These are phyloP conservation scores for Rhizopus stolonifer DNA, from an alignment of 371 early-diverging fungal species.

Conservation along the genomic window DNA sequence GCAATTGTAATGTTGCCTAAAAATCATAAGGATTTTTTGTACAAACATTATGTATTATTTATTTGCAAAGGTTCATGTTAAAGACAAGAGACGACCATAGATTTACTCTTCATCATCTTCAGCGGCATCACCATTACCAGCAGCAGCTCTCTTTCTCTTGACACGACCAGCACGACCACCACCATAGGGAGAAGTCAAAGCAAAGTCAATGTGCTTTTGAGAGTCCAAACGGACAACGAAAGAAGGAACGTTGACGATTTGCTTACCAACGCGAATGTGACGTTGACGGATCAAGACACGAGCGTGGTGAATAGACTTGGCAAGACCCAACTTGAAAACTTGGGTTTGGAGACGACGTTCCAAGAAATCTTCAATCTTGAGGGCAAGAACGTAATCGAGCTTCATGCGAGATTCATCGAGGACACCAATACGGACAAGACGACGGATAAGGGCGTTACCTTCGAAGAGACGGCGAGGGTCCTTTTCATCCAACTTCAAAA, in stretches of 20 bases:
- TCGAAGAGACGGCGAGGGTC: conserved; percentile 98
- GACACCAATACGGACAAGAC: conserved; percentile 98
- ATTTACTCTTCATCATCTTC: conserved; percentile 72
- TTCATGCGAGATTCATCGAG: conserved; percentile 96
- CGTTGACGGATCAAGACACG: conserved; percentile 98
- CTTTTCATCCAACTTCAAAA: conserved; percentile 97
- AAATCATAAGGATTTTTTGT: conserved; percentile 16
- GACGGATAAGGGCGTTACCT: conserved; percentile 98
- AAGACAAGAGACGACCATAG: not conserved
- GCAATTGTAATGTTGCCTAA: conserved; percentile 29
- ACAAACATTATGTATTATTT: conserved; percentile 27
- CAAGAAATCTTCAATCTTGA: conserved; percentile 98
- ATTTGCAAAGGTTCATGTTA: conserved; percentile 56
- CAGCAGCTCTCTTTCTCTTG: conserved; percentile 88
- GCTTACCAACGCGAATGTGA: conserved; percentile 99
- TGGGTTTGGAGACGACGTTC: conserved; percentile 99
- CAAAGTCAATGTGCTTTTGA: conserved; percentile 99
- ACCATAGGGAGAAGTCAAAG: conserved; percentile 97
- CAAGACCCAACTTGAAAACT: conserved; percentile 98
- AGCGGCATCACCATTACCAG: conserved; percentile 64
- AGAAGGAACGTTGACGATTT: conserved; percentile 95
- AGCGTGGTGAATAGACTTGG: conserved; percentile 99
- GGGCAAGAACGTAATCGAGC: conserved; percentile 98
- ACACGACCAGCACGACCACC: conserved; percentile 98
- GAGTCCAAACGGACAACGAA: conserved; percentile 94